phyloP scores from a whole-genome alignment of 202 grass and related monocot genomes.

The Zoysia matrella region DNA sequence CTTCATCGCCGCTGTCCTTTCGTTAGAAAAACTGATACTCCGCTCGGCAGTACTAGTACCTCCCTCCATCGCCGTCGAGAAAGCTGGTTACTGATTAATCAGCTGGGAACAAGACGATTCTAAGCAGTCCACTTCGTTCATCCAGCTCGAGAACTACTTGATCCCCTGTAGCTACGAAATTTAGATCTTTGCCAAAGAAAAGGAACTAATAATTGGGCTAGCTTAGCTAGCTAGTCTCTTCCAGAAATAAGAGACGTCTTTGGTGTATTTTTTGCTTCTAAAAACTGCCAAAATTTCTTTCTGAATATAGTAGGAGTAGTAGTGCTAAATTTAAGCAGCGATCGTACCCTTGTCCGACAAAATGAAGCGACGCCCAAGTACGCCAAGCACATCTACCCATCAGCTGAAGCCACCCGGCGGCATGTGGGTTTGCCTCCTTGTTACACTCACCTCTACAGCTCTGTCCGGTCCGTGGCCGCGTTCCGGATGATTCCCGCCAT shows the following conservation, averaged over 20 bases:
- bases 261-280: too few species aligned
- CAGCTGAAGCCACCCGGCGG: too few species aligned
- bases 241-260: too few species aligned
- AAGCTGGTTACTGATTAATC: not conserved
- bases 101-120: conserved; percentile 20
- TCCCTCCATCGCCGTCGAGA: conserved; percentile 17
- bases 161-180: not conserved
- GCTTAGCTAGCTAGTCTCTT: too few species aligned
- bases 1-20: conserved; percentile 2
- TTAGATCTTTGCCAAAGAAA: not conserved
- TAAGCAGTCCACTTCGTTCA: not conserved
- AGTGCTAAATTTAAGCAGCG: not conserved
- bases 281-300: too few species aligned
- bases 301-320: too few species aligned
- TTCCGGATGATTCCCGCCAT: too few species aligned
- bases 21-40: not conserved
- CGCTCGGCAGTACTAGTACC: not conserved
- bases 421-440: too few species aligned
- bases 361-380: not conserved
- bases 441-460: too few species aligned
- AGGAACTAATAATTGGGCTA: too few species aligned
- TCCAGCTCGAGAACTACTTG: not conserved
- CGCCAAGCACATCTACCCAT: not conserved
- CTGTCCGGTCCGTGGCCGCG: too few species aligned
- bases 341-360: not conserved